Conservation (phyloP, 2,329 filamentous ascomycete species). For the Iodosphaeria phyllophila region DNA sequence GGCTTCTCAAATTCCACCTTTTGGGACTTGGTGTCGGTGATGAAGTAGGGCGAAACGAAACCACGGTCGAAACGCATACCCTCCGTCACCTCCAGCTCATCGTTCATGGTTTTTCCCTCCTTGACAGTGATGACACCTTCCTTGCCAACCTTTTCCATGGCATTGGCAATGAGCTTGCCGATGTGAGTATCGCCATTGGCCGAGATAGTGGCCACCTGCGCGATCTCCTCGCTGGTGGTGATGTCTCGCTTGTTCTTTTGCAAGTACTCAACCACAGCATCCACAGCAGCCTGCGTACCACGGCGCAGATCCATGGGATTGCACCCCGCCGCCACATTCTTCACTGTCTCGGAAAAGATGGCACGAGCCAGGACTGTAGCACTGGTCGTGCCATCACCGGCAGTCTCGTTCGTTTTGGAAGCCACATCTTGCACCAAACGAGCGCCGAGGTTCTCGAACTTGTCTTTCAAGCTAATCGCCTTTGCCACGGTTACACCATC, state of each 20-base stretch:
- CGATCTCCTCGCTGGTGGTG: slow-evolving; percentile 91
- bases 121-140: slow-evolving; percentile 99
- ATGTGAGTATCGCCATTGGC: slow-evolving; percentile 95
- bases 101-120: slow-evolving; percentile 96
- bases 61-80: slow-evolving; percentile 99
- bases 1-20: slow-evolving; percentile 99
- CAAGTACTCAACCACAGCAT: slow-evolving; percentile 84
- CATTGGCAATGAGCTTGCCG: slow-evolving; percentile 86
- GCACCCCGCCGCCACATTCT: slow-evolving; percentile 98
- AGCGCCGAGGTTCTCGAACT: slow-evolving; percentile 98
- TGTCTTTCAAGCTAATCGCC: slow-evolving; percentile 87
- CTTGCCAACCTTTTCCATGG: slow-evolving; percentile 99
- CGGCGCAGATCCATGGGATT: slow-evolving; percentile 98
- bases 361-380: slow-evolving; percentile 91
- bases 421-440: slow-evolving; percentile 94
- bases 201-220: slow-evolving; percentile 94
- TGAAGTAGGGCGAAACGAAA: slow-evolving; percentile 98
- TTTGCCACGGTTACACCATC: slow-evolving; percentile 81
- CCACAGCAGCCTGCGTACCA: slow-evolving; percentile 91
- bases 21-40: slow-evolving; percentile 95
- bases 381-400: slow-evolving; percentile 96
- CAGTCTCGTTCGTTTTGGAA: slow-evolving; percentile 97
- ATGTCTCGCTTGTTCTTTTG: slow-evolving; percentile 95
- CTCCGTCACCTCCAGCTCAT: slow-evolving; percentile 97
- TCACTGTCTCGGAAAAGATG: slow-evolving; percentile 99